Base-by-base conservation (phyloP, 371 early-diverging fungal genomes). In the Mucor circinelloides region DNA sequence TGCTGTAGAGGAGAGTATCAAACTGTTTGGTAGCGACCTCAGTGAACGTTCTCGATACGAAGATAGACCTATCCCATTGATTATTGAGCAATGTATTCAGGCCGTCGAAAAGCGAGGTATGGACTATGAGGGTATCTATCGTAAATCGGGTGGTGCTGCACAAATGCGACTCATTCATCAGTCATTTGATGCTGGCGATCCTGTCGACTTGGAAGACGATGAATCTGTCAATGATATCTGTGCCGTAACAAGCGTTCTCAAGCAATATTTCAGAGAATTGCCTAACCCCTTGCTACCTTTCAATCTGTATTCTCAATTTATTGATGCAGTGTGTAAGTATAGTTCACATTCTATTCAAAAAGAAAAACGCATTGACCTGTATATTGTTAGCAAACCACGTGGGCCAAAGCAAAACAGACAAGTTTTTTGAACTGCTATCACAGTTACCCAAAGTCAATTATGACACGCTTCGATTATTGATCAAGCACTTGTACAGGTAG, bases 211-310 rank as follows among this genome's bases (percentile, higher is more conserved):
- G 19, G 78, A 76, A 55, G 83, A 87, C 58, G 73, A 81, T 8
- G 78, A 81, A 12, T 66, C 81, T 27, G 79, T 84, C 61, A 85
- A 85, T 68, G 90, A 89, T 69, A 89, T 91, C 55, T 85, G 88
- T 57, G 85, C 90, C 17, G 85, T 97, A 17, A 97, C 99, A 4
- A 95, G 96, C 64, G 88, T 99, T 19, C 78, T 99, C 64, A 97
- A 97, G 74, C 97, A 96, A 72, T 99, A 96, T 64, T 87, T 99
- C 58, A 87, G 99, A 48, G 94, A 94, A 42, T 63, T 97, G 74
- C 97, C 97, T 0, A 90, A 95, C 61, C 99, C 99, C 1, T 70
- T 99, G 30, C 73, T 99, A 64, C 95, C 97, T 0, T 92, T 77
- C 73, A 88, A 90, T 38, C 80, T 94, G 6, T 91, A 95, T 71